Base-by-base conservation (phyloP, 2,329 filamentous ascomycete species). In the Monosporascus cannonballus region DNA sequence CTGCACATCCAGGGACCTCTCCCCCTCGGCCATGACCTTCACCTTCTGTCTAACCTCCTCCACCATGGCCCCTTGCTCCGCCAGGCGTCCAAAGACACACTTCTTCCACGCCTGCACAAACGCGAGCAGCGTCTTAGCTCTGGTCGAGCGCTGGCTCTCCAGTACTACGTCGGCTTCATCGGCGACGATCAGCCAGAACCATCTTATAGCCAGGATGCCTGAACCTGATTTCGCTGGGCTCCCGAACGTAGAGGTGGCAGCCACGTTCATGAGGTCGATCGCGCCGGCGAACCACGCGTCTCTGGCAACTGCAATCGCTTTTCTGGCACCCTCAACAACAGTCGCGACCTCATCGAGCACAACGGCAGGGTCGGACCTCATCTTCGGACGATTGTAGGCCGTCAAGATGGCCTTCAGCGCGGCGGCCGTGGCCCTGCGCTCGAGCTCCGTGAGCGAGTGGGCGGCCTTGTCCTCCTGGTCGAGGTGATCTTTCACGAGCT, bases 401-500 rank as follows among this genome's bases (percentile, higher is more conserved):
- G 72, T 72, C 11, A 76, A 72, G 1, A 79, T 63, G 0, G 76
- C 77, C 59, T 81, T 77, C 3, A 83, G 58, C 0, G 74, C 79
- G n/a, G 73, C 76, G 38, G 72, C 73, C 1, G 73, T 73, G 6
- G 77, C 77, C 54, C 71, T 71, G 9, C 69, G 70, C 8, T 69
- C 66, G 0, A 73, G 56, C 38, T 76, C 70, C 37, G 76, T 74
- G 54, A 69, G 20, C 11, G 42, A 24, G 3, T 46, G 42, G 14
- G 42, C 22, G 4, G n/a, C 42, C 54, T 71, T 71, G 30, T 69
- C 66, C 51, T 68, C 67, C 37, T 76, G 75, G 8, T 67, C 70
- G 49, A 69, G 72, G 2, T 75, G 76, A 63, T 87, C 41, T 7
- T 81, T 36, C 14, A 89, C 81, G 49, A 96, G 80, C 6, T 76